A percentile compares a stretch with the other conserved stretches of the same genome.
Conservation (phyloP, 2,329 filamentous ascomycete genomes). For the Fusarium clavum region DNA sequence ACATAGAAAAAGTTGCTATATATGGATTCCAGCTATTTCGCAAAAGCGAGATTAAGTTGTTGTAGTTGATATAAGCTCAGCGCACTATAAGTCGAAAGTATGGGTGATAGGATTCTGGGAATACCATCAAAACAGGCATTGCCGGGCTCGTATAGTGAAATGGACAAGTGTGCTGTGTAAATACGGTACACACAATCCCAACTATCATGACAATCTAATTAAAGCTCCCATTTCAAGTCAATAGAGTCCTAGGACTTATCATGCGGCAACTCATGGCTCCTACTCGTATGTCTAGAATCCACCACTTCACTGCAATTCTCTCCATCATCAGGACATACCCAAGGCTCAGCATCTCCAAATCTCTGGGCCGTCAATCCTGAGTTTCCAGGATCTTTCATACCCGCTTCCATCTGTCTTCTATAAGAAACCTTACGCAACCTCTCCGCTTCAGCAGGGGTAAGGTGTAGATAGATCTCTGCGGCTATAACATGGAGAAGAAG, state of each 20-base stretch:
- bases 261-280: not conserved
- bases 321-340: constrained; percentile 15
- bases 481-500: constrained; percentile 62
- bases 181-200: no score
- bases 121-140: not conserved
- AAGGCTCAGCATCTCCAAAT: constrained; percentile 37
- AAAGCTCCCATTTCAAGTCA: no score
- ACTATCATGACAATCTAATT: not conserved
- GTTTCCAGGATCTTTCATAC: constrained; percentile 61
- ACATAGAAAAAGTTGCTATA: not conserved
- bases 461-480: constrained; percentile 60
- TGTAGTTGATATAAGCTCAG: not conserved
- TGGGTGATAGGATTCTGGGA: not conserved
- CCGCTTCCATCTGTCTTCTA: constrained; percentile 65
- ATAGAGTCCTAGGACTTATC: not conserved
- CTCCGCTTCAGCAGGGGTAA: constrained; percentile 66
- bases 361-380: constrained; percentile 56
- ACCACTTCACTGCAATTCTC: not conserved
- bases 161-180: not conserved
- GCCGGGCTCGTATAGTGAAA: not conserved
- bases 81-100: no score
- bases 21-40: no score
- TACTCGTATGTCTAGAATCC: not conserved
- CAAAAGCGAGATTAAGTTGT: no score
- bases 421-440: constrained; percentile 67